These are phyloP conservation scores for Exophiala phaeomuriformis DNA, from an alignment of 2,329 filamentous ascomycete genomes.

Conservation along the genomic window DNA sequence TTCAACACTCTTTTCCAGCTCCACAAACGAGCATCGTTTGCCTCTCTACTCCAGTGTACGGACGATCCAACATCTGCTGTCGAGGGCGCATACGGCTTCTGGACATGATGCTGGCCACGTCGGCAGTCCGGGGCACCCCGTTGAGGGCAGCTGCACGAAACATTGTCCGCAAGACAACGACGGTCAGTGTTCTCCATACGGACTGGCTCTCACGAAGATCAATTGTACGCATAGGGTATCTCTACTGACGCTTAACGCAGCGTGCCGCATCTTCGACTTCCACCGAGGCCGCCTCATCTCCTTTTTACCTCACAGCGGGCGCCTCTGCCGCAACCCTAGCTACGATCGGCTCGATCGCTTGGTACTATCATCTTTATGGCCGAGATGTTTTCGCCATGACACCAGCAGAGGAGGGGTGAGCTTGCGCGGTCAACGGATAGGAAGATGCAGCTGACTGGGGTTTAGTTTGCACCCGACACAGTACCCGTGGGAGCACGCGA, in stretches of 20 bases:
- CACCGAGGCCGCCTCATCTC: conserved; percentile 63
- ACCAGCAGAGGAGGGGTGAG: conserved; percentile 96
- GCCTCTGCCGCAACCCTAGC: conserved; percentile 78
- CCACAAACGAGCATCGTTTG: conserved; percentile 9
- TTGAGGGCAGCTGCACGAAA: conserved; percentile 70
- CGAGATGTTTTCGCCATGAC: conserved; percentile 81
- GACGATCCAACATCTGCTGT: conserved; percentile 17
- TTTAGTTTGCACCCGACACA: conserved; percentile 78
- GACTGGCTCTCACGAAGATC: conserved; percentile 28
- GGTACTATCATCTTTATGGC: conserved; percentile 97
- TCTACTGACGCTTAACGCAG: conserved; percentile 30
- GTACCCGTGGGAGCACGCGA: conserved; percentile 93
- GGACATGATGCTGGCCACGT: conserved; percentile 82
- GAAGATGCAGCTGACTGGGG: conserved; percentile 28
- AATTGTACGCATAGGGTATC: conserved; percentile 27
- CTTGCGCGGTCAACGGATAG: conserved; percentile 28
- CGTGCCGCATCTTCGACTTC: conserved; percentile 61
- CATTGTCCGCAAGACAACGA: conserved; percentile 62
- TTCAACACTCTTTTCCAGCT: conserved; percentile 14
- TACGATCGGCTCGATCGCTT: conserved; percentile 82
- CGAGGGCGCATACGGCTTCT: conserved; percentile 17
- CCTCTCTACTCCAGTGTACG: conserved; percentile 13
- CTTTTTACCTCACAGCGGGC: conserved; percentile 77
- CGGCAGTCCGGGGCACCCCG: conserved; percentile 82
- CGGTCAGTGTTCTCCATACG: conserved; percentile 57